phyloP scores from a whole-genome alignment of 2,329 filamentous ascomycete species.

The Leptographium procerum region DNA sequence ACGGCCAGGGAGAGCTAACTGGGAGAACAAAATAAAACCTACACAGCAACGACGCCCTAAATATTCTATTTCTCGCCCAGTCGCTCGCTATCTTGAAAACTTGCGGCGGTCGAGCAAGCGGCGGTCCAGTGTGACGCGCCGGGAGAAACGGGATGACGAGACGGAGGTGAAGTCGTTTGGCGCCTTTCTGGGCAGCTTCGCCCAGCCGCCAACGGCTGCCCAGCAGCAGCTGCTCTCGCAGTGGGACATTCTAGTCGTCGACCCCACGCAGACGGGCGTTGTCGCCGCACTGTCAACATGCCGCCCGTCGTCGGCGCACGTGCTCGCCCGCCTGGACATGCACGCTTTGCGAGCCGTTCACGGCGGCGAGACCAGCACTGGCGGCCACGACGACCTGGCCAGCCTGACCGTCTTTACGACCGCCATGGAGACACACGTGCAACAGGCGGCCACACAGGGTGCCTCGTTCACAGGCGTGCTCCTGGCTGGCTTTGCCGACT shows the following conservation, averaged over 20 bases:
- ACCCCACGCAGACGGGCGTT: slow-evolving; percentile 26
- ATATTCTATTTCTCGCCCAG: neutral
- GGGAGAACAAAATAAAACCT: too few species aligned
- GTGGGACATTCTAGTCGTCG: slow-evolving; percentile 32
- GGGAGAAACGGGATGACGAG: neutral
- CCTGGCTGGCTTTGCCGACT: slow-evolving; percentile 1
- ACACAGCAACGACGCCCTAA: neutral
- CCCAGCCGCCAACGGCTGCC: slow-evolving; percentile 17
- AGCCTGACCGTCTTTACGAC: neutral
- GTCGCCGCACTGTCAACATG: slow-evolving; percentile 18
- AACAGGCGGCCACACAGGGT: neutral
- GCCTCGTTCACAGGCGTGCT: neutral
- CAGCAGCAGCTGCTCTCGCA: slow-evolving; percentile 24
- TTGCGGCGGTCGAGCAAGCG: neutral
- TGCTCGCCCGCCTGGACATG: slow-evolving; percentile 3
- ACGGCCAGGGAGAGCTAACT: neutral
- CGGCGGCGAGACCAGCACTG: neutral
- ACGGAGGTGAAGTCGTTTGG: slow-evolving; percentile 23
- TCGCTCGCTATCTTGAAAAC: neutral
- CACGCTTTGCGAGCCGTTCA: slow-evolving; percentile 5
- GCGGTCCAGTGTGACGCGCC: neutral
- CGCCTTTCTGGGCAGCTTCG: slow-evolving; percentile 29
- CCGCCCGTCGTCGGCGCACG: neutral
- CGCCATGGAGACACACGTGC: neutral
- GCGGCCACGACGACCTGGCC: neutral